These are phyloP conservation scores for Neurospora sp. DNA, from an alignment of 495 filamentous ascomycete species.

Conservation along the genomic window DNA sequence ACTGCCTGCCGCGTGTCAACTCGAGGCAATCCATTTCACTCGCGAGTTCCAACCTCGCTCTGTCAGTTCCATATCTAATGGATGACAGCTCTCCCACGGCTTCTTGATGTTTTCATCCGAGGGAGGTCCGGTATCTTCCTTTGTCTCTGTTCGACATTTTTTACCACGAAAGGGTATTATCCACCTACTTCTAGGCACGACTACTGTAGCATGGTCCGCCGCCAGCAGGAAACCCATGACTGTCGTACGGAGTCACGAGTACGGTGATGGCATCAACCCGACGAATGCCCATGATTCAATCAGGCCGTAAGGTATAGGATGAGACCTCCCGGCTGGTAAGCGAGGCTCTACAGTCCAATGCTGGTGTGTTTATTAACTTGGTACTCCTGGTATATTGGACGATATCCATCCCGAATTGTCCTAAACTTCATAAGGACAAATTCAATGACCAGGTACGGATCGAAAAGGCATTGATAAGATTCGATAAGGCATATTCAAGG, in stretches of 20 bases:
- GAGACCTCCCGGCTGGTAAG: not conserved
- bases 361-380: too few relatives aligned
- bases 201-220: not conserved
- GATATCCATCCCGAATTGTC: too few relatives aligned
- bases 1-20: not conserved
- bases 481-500: too few relatives aligned
- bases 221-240: not conserved
- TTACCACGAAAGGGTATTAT: not conserved
- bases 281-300: not conserved
- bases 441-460: too few relatives aligned
- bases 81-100: not conserved
- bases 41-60: not conserved
- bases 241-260: not conserved
- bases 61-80: not conserved
- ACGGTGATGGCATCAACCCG: not conserved
- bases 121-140: too few relatives aligned
- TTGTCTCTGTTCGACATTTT: not conserved
- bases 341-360: not conserved
- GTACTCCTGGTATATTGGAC: too few relatives aligned
- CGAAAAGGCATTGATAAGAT: too few relatives aligned
- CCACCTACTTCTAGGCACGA: not conserved
- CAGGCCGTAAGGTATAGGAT: not conserved
- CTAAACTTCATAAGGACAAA: too few relatives aligned
- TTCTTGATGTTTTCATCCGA: not conserved
- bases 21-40: not conserved